Evolutionary conservation across 805 yeast genomes (phyloP), one percentile per base, ranked within the genome.

Genomic region (Wickerhamomyces subpelliculosus): DNA sequence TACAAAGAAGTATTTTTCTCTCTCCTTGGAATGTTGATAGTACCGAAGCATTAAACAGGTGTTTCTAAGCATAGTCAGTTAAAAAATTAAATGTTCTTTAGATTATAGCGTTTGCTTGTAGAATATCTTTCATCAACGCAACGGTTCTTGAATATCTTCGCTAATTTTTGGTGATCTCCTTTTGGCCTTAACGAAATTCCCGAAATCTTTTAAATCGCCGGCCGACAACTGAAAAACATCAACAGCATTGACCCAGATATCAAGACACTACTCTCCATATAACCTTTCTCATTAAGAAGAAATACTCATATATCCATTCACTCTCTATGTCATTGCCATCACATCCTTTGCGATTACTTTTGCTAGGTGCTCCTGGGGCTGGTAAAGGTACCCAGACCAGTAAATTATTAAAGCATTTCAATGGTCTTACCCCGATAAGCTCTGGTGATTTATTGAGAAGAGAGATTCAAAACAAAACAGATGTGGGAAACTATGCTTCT

Each of bases 361-460:
- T 89, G 8, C 63, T 90, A 20, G 97, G 97, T 4, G 95, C 97
- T 0, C 97, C 97, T 1, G 97, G 97, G 0, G 73, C 96, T 1
- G 97, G 97, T 1, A 89, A 89, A 56, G 97, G 97, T 2, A 89
- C 97, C 0, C 84, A 83, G 47, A 83, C 96, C 0, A 62, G 82
- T 3, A 69, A 79, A 42, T 64, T 89, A 5, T 57, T 81, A 41
- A 70, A 73, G 36, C 60, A 64, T 29, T 70, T 79, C 41, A 72
- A 82, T 2, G 49, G 55, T 5, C 58, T 89, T 18, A 57, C 68
- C 12, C 65, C 90, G 1, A 61, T 90, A 8, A 79, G 95, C 1
- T 81, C 95, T 0, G 97, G 97, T 2, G 96, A 89, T 60, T 62
- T 87, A 5, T 63, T 89, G 32, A 71, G 97, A 44, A 61, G 63